A percentile compares a stretch with the other conserved stretches of the same genome.
phyloP scores from a whole-genome alignment of 2,329 filamentous ascomycete genomes.

The Paradendryphiella salina region DNA sequence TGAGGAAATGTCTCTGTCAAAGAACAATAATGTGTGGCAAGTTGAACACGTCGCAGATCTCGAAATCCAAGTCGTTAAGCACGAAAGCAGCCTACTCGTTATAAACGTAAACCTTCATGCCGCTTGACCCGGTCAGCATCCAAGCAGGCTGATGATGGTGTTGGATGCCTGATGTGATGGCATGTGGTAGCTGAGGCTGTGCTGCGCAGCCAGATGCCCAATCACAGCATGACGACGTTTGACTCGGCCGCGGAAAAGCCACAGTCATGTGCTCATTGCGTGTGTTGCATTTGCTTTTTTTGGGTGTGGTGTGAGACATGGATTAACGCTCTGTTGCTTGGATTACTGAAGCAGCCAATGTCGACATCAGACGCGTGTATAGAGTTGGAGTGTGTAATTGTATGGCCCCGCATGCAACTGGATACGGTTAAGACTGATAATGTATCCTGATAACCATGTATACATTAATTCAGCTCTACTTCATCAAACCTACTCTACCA shows the following conservation, averaged over 20 bases:
- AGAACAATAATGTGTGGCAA: too few relatives aligned
- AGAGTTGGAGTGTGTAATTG: neutral
- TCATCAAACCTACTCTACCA: too few relatives aligned
- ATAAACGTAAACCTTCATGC: neutral
- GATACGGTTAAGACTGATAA: neutral
- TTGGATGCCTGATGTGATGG: conserved; percentile 3
- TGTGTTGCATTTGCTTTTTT: conserved; percentile 1
- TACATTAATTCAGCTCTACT: neutral
- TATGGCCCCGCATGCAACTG: neutral
- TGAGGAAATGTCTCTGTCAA: neutral
- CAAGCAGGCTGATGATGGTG: neutral
- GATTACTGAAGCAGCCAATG: neutral
- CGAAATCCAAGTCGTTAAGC: neutral
- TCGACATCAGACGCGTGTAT: neutral
- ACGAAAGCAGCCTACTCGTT: neutral
- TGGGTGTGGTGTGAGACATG: neutral
- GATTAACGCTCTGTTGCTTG: neutral
- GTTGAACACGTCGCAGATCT: too few relatives aligned
- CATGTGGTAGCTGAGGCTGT: conserved; percentile 14
- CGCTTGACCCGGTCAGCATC: neutral
- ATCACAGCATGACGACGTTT: neutral
- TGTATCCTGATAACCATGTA: neutral
- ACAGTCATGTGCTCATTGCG: conserved; percentile 3
- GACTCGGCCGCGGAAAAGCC: neutral
- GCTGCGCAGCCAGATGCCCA: conserved; percentile 8